Conservation (phyloP, 768 basidiomycete species). For the Neoboletus subvelutipes region DNA sequence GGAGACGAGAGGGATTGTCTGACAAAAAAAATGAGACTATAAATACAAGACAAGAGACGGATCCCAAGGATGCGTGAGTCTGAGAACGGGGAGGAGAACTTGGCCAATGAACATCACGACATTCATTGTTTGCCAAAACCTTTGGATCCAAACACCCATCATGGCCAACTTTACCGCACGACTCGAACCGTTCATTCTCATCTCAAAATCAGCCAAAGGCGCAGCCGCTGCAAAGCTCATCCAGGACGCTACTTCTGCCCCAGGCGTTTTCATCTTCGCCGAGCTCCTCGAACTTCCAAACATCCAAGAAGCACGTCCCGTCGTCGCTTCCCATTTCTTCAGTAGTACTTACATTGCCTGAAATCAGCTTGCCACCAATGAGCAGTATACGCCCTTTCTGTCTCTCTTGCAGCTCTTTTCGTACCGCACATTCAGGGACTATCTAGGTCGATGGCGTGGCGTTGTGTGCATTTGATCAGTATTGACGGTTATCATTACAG, state of each 20-base stretch:
- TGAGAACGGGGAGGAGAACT: background rate
- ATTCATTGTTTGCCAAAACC: background rate
- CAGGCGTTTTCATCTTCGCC: constrained; percentile 89
- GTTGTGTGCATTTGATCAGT: background rate
- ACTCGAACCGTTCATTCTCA: constrained; percentile 87
- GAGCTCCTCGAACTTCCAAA: constrained; percentile 82
- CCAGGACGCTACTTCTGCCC: constrained; percentile 81
- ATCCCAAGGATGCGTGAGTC: background rate
- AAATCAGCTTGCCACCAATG: constrained; percentile 63
- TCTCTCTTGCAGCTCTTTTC: constrained; percentile 83
- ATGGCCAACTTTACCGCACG: constrained; percentile 59
- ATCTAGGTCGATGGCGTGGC: constrained; percentile 56
- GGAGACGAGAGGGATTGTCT: background rate
- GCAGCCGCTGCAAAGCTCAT: constrained; percentile 90
- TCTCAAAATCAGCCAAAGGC: constrained; percentile 90
- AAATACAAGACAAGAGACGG: background rate
- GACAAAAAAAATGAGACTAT: background rate
- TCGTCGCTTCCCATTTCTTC: background rate
- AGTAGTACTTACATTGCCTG: background rate
- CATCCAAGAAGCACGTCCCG: constrained; percentile 71
- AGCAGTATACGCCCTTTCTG: constrained; percentile 61
- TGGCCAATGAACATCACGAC: background rate
- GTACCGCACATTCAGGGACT: constrained; percentile 84
- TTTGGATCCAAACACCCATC: constrained; percentile 20
- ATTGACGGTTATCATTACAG: constrained; percentile 38